Percentiles rank a stretch among this genome's conserved stretches.
These are phyloP conservation scores for Limonium bicolor DNA, from an alignment of 148 eudicot species.

Conservation along the genomic window DNA sequence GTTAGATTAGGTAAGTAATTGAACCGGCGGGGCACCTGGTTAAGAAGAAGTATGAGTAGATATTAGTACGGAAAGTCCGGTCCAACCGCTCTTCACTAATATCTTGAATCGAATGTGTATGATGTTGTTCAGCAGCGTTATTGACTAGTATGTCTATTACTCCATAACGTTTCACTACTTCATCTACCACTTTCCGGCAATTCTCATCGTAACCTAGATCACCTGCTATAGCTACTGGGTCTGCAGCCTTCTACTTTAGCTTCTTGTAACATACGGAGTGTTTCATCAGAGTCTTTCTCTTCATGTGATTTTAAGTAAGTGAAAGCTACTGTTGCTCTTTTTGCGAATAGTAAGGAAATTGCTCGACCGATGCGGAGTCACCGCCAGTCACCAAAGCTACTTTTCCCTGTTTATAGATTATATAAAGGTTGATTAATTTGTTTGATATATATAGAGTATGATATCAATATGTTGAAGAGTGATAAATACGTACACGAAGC, in stretches of 20 bases:
- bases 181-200: conserved; percentile 41
- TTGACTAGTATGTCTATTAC: conserved; percentile 56
- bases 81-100: conserved; percentile 41
- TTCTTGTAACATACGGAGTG: conserved; percentile 26
- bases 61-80: conserved; percentile 51
- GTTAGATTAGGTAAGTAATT: no score
- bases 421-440: not conserved
- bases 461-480: not conserved
- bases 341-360: conserved; percentile 42
- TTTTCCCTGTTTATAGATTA: conserved; percentile 27
- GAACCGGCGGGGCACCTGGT: no score
- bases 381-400: conserved; percentile 79
- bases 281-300: conserved; percentile 24
- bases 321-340: conserved; percentile 80
- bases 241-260: conserved; percentile 29
- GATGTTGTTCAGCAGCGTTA: conserved; percentile 50
- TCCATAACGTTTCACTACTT: conserved; percentile 41
- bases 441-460: not conserved
- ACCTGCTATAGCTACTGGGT: conserved; percentile 40
- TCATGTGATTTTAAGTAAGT: conserved; percentile 58
- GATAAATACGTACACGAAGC: conserved; percentile 8
- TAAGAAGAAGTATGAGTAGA: conserved; percentile 47
- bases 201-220: conserved; percentile 45
- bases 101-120: conserved; percentile 28
- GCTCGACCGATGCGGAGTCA: conserved; percentile 75